Evolutionary conservation across 345 rosid genomes (phyloP).

Genomic region (Citrus unshiu): DNA sequence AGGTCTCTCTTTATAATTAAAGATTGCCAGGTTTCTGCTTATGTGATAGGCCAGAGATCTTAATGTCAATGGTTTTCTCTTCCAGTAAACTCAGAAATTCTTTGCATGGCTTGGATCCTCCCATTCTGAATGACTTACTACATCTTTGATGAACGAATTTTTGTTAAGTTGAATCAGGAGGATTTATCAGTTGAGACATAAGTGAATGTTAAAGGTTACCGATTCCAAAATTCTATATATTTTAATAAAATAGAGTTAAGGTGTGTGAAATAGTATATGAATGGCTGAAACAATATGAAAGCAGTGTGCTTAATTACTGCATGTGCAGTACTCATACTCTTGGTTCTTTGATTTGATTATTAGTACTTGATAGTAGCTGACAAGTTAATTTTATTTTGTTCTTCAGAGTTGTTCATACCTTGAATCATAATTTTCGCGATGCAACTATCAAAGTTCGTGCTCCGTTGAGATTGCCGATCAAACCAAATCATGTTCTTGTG

Average conservation of each 20-base stretch:
- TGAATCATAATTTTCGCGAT: constrained; percentile 80
- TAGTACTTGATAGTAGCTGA: constrained; percentile 8
- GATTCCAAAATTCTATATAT: not conserved
- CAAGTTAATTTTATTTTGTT: constrained; percentile 14
- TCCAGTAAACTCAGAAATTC: not conserved
- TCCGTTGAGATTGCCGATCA: constrained; percentile 60
- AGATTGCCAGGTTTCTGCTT: not conserved
- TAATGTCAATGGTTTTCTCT: not conserved
- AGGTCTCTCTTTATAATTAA: not conserved
- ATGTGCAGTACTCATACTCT: not conserved
- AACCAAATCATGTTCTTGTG: constrained; percentile 67
- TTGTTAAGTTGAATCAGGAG: not conserved
- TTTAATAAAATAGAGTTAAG: not conserved
- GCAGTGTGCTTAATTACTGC: not conserved
- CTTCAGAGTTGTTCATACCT: constrained; percentile 81
- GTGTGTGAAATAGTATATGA: not conserved
- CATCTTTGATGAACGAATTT: not conserved
- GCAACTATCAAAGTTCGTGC: constrained; percentile 61
- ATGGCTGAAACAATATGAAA: not conserved
- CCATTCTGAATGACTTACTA: not conserved
- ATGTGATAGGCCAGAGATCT: not conserved
- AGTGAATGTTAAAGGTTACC: not conserved
- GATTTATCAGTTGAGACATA: not conserved
- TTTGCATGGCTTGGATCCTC: not conserved
- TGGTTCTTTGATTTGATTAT: constrained; percentile 2